Evolutionary conservation across 805 yeast genomes (phyloP).

Genomic region (Candida sanyiensis): DNA sequence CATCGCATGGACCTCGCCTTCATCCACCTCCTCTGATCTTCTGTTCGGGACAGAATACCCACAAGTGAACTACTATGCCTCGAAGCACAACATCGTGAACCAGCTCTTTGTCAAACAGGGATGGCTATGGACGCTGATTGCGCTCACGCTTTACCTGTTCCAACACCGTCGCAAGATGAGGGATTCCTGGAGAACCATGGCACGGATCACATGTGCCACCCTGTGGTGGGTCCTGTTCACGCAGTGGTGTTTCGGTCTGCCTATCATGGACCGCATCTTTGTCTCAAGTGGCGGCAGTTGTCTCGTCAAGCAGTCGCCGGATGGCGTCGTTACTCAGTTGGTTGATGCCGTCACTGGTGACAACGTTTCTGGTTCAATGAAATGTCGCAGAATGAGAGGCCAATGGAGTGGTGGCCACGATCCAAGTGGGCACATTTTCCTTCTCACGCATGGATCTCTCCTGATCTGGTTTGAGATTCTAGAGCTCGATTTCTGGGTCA

Average conservation of each 20-base stretch:
- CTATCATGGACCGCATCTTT: slow-evolving; percentile 85
- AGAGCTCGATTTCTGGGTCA: slow-evolving; percentile 32
- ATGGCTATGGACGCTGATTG: slow-evolving; percentile 81
- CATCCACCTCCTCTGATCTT: slow-evolving; percentile 1
- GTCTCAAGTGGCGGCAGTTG: slow-evolving; percentile 81
- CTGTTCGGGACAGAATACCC: slow-evolving; percentile 1
- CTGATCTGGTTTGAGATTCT: slow-evolving; percentile 61
- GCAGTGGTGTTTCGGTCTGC: slow-evolving; percentile 79
- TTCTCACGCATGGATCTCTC: slow-evolving; percentile 61
- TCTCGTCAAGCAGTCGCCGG: slow-evolving; percentile 6
- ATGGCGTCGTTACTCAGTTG: slow-evolving; percentile 47
- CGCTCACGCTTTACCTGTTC: slow-evolving; percentile 27
- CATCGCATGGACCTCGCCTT: slow-evolving; percentile 29
- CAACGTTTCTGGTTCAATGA: slow-evolving; percentile 12
- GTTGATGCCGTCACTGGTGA: slow-evolving; percentile 1
- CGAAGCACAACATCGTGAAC: slow-evolving; percentile 69
- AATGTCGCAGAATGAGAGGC: slow-evolving; percentile 58
- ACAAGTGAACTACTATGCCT: slow-evolving; percentile 29
- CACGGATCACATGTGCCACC: slow-evolving; percentile 33
- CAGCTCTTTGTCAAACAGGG: slow-evolving; percentile 77
- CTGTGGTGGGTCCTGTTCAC: slow-evolving; percentile 82
- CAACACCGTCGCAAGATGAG: slow-evolving; percentile 15
- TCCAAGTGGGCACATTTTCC: slow-evolving; percentile 90
- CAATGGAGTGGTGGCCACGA: slow-evolving; percentile 86
- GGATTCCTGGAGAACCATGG: slow-evolving; percentile 7